These are phyloP conservation scores for Pogostemon cablin DNA, from an alignment of 257 asterid species.

Conservation along the genomic window DNA sequence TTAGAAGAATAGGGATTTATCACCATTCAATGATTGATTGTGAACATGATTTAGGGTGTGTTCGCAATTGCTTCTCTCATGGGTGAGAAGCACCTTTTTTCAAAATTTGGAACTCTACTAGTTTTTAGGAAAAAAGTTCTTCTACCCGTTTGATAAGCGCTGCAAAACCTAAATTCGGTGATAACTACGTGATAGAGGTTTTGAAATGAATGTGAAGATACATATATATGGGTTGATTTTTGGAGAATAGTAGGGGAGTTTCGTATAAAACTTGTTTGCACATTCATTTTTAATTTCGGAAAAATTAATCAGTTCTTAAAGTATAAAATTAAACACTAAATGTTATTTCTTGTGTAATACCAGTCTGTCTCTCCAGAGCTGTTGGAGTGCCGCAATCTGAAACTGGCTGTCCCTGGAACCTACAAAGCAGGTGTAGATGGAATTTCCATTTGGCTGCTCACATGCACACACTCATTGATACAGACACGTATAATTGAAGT, in stretches of 20 bases:
- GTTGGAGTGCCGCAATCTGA: slow-evolving; percentile 85
- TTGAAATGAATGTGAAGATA: neutral
- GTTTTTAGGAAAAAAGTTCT: no score
- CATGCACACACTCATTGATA: no score
- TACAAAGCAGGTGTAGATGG: slow-evolving; percentile 75
- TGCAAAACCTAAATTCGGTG: neutral
- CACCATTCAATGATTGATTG: no score
- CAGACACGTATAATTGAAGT: neutral
- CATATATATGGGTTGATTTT: neutral
- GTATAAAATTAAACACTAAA: slow-evolving; percentile 5
- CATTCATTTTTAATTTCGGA: neutral
- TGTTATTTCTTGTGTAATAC: slow-evolving; percentile 32
- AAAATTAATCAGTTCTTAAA: neutral
- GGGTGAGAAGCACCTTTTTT: no score
- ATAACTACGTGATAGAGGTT: neutral
- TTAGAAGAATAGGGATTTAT: no score
- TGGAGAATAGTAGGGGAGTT: neutral
- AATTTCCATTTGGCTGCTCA: slow-evolving; percentile 8
- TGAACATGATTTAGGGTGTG: no score
- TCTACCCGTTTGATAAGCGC: no score
- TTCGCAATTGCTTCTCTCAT: no score
- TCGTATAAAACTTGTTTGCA: neutral
- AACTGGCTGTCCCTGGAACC: slow-evolving; percentile 98
- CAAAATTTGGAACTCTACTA: no score
- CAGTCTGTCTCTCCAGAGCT: slow-evolving; percentile 97